phyloP scores from a whole-genome alignment of 306 rosid species.

The Rosa lucieae region DNA sequence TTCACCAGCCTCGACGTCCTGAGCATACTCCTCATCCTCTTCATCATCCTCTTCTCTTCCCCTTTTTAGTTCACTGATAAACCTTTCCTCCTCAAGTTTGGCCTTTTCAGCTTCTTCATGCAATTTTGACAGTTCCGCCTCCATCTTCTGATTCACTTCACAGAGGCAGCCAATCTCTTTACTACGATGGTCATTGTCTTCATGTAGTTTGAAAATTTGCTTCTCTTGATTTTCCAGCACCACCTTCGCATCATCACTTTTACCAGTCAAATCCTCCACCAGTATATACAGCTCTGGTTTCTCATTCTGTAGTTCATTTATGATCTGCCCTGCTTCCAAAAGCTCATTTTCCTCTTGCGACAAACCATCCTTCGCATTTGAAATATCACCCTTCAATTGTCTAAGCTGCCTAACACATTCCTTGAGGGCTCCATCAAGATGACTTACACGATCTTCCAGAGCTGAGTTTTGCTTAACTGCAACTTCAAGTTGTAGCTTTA shows the following conservation, averaged over 20 bases:
- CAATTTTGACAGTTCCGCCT: constrained; percentile 37
- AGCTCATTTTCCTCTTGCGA: constrained; percentile 42
- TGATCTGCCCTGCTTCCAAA: constrained; percentile 46
- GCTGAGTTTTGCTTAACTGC: constrained; percentile 55
- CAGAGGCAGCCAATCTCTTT: constrained; percentile 39
- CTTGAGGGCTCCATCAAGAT: constrained; percentile 92
- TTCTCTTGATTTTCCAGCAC: constrained; percentile 42
- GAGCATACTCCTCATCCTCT: constrained; percentile 14
- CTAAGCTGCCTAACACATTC: constrained; percentile 96
- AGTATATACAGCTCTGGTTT: constrained; percentile 47
- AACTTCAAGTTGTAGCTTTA: constrained; percentile 72
- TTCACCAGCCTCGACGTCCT: too few relatives aligned
- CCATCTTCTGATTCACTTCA: constrained; percentile 52
- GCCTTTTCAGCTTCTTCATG: constrained; percentile 45
- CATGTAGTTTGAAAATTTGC: constrained; percentile 42
- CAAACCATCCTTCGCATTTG: constrained; percentile 39
- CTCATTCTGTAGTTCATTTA: constrained; percentile 42
- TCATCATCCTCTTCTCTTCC: constrained; percentile 30
- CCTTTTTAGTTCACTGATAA: constrained; percentile 44
- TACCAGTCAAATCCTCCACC: constrained; percentile 46
- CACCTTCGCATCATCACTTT: constrained; percentile 43
- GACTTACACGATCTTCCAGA: constrained; percentile 72
- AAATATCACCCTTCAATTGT: constrained; percentile 46
- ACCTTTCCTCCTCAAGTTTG: constrained; percentile 43
- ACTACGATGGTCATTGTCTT: constrained; percentile 39